phyloP scores from a whole-genome alignment of 148 eudicot genomes.

The Spergularia marina region DNA sequence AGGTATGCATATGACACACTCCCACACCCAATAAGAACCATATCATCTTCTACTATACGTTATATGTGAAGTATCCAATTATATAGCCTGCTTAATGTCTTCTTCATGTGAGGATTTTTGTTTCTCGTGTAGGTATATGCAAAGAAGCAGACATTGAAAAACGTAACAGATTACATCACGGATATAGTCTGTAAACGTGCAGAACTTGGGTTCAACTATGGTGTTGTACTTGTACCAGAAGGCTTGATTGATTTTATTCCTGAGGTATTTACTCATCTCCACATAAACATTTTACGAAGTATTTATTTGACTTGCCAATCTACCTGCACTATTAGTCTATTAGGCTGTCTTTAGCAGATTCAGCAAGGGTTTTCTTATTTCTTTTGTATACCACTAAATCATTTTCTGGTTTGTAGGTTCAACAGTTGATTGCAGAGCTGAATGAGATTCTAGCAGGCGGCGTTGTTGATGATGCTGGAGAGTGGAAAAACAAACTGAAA shows the following conservation, averaged over 20 bases:
- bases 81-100: not conserved
- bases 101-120: not conserved
- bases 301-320: too few species aligned
- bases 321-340: too few species aligned
- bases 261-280: slow-evolving; percentile 47
- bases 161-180: slow-evolving; percentile 81
- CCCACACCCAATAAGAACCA: too few species aligned
- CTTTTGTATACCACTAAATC: not conserved
- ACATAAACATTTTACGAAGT: too few species aligned
- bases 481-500: slow-evolving; percentile 76
- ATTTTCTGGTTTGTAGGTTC: slow-evolving; percentile 53
- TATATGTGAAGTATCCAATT: not conserved
- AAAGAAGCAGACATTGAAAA: slow-evolving; percentile 78
- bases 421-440: slow-evolving; percentile 78
- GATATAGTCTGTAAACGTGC: slow-evolving; percentile 88
- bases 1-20: slow-evolving; percentile 41
- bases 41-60: not conserved
- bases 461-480: slow-evolving; percentile 69
- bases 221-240: slow-evolving; percentile 91
- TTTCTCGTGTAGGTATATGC: slow-evolving; percentile 70
- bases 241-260: slow-evolving; percentile 97
- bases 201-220: slow-evolving; percentile 78
- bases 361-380: slow-evolving; percentile 9
- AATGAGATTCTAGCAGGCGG: slow-evolving; percentile 90
- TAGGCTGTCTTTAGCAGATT: not conserved